Evolutionary conservation across 1,139 yeast species (phyloP).

Genomic region (Taiozyma sp.): DNA sequence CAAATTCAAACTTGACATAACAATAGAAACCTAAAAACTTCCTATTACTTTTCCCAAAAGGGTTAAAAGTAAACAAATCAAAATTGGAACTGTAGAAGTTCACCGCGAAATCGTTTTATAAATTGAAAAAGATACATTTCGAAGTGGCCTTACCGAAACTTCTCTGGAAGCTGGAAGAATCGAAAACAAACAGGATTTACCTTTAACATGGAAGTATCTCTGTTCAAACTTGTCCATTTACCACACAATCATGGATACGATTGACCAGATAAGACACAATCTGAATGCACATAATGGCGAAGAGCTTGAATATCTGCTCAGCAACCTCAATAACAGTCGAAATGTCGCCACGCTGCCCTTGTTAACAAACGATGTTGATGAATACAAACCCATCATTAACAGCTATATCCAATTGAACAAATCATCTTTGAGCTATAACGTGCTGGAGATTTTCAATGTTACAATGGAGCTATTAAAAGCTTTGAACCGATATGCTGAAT

Average conservation of each 20-base stretch:
- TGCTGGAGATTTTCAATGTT: conserved; percentile 31
- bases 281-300: neutral
- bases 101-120: neutral
- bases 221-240: neutral
- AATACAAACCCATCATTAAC: neutral
- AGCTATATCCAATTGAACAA: conserved; percentile 5
- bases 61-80: conserved; percentile 9
- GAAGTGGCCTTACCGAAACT: neutral
- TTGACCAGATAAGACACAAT: neutral
- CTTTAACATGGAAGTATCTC: neutral
- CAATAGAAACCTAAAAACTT: too few relatives aligned
- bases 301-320: neutral
- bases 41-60: conserved; percentile 1
- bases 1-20: neutral
- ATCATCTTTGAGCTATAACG: conserved; percentile 3
- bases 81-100: neutral
- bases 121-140: too few relatives aligned
- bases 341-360: neutral
- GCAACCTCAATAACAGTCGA: neutral
- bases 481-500: conserved; percentile 57
- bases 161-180: too few relatives aligned
- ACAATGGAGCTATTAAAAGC: conserved; percentile 39
- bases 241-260: neutral
- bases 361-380: neutral
- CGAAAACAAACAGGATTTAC: neutral